Evolutionary conservation across 2,329 filamentous ascomycete genomes (phyloP).

Genomic region (Xylariaceae sp.): DNA sequence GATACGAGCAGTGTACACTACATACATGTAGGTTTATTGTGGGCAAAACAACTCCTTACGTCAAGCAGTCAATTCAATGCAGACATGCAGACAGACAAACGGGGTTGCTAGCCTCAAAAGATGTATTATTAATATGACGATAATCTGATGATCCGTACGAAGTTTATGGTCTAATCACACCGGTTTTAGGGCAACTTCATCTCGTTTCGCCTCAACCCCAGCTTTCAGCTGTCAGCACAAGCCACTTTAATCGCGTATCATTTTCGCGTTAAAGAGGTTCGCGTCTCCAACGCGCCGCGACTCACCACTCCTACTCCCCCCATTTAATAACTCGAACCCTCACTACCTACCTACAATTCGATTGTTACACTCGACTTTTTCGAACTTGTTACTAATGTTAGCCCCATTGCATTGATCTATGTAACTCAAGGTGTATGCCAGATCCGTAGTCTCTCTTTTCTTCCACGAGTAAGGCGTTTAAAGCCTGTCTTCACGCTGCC

Average conservation of each 20-base stretch:
- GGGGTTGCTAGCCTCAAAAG: background rate
- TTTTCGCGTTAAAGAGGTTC: background rate
- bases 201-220: background rate
- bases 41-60: background rate
- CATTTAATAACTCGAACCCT: background rate
- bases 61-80: background rate
- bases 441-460: background rate
- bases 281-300: conserved; percentile 20
- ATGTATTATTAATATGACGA: conserved; percentile 1
- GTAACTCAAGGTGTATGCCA: background rate
- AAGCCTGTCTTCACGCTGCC: conserved; percentile 3
- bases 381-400: background rate
- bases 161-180: background rate
- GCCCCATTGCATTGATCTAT: conserved; percentile 1
- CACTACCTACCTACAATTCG: conserved; percentile 3
- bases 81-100: too few relatives aligned
- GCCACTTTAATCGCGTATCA: conserved; percentile 25
- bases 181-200: background rate
- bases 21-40: background rate
- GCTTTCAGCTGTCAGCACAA: conserved; percentile 11
- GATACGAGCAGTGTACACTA: background rate
- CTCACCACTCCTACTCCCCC: conserved; percentile 4
- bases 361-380: conserved; percentile 8
- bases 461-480: background rate
- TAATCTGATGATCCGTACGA: background rate